phyloP scores from a whole-genome alignment of 352 stramenopile species.

The Pythium grandisporangium region DNA sequence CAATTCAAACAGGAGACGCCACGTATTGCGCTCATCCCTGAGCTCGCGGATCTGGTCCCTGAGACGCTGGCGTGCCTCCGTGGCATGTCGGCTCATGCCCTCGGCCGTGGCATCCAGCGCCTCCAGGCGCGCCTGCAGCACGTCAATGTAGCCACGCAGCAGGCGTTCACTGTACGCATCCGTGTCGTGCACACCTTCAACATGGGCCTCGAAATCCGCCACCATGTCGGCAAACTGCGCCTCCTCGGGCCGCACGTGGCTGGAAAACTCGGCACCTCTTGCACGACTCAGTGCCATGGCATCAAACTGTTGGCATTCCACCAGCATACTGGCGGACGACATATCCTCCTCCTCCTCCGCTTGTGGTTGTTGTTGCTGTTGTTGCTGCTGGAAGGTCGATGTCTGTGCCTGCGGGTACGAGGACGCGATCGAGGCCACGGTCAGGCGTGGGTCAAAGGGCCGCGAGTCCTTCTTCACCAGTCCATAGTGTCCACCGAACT shows the following conservation, averaged over 20 bases:
- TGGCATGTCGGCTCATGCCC: constrained; percentile 5
- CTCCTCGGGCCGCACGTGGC: constrained; percentile 67
- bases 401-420: constrained; percentile 41
- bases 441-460: constrained; percentile 31
- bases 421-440: constrained; percentile 64
- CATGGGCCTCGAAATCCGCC: constrained; percentile 65
- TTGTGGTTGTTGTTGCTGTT: neutral
- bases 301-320: constrained; percentile 33
- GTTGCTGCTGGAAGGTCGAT: constrained; percentile 7
- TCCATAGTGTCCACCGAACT: constrained; percentile 8
- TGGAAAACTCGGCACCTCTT: constrained; percentile 28
- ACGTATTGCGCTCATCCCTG: constrained; percentile 77
- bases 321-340: constrained; percentile 35
- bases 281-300: constrained; percentile 25
- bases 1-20: constrained; percentile 65
- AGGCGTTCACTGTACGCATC: constrained; percentile 69
- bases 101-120: constrained; percentile 27
- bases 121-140: constrained; percentile 56
- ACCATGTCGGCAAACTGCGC: constrained; percentile 64
- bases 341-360: constrained; percentile 16
- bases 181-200: constrained; percentile 57
- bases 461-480: constrained; percentile 1
- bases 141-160: constrained; percentile 67
- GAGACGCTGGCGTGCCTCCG: constrained; percentile 19
- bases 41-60: constrained; percentile 51